phyloP scores from a whole-genome alignment of 768 basidiomycete species.

The Daedalea quercina region DNA sequence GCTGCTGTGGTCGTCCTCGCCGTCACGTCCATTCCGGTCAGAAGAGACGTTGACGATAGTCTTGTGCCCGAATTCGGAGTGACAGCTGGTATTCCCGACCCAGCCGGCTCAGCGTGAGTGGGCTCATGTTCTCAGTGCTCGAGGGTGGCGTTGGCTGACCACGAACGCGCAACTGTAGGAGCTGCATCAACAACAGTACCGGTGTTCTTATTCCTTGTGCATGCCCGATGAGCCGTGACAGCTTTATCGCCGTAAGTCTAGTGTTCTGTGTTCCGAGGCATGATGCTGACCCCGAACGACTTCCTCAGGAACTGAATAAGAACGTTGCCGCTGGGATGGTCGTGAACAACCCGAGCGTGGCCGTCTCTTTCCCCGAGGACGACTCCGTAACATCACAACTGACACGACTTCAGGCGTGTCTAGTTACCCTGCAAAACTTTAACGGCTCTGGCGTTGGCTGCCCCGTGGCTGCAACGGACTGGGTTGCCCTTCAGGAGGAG shows the following conservation, averaged over 20 bases:
- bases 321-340: slow-evolving; percentile 36
- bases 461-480: slow-evolving; percentile 56
- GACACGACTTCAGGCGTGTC: slow-evolving; percentile 42
- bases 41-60: slow-evolving; percentile 39
- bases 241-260: slow-evolving; percentile 11
- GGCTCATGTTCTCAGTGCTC: not conserved
- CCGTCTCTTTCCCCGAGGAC: slow-evolving; percentile 37
- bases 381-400: slow-evolving; percentile 29
- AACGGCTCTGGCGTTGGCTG: slow-evolving; percentile 60
- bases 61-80: slow-evolving; percentile 28
- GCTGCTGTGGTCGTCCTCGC: slow-evolving; percentile 28
- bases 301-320: slow-evolving; percentile 25
- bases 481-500: slow-evolving; percentile 28
- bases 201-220: slow-evolving; percentile 28
- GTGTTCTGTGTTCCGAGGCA: not conserved
- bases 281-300: not conserved
- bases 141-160: not conserved
- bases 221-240: slow-evolving; percentile 28
- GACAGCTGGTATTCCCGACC: slow-evolving; percentile 22
- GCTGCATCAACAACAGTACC: slow-evolving; percentile 15
- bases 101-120: slow-evolving; percentile 23
- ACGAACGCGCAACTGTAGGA: slow-evolving; percentile 5
- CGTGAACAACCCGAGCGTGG: slow-evolving; percentile 34
- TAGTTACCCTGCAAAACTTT: slow-evolving; percentile 66
- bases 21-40: slow-evolving; percentile 35